A percentile compares a stretch with the other conserved stretches of the same genome.
Conservation (phyloP, 2,329 filamentous ascomycete genomes). For the Colletotrichum chrysophilum region DNA sequence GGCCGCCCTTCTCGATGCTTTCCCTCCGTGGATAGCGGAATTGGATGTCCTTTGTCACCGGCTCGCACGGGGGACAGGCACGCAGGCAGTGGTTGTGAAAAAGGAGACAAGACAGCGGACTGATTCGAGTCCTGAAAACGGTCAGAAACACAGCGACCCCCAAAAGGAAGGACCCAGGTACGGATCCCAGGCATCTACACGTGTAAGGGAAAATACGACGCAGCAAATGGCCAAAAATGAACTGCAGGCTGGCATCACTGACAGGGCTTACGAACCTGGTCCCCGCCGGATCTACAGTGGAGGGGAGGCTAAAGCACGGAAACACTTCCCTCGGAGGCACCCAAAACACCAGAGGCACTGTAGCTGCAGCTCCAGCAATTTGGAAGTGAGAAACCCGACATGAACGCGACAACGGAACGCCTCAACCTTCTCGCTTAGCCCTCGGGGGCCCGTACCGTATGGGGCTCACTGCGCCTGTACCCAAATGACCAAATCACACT, state of each 20-base stretch:
- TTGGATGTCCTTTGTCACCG: background rate
- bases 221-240: background rate
- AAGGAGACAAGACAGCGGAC: background rate
- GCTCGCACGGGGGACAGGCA: background rate
- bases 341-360: background rate
- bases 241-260: background rate
- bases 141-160: background rate
- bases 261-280: background rate
- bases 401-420: background rate
- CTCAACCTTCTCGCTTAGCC: background rate
- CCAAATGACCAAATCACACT: background rate
- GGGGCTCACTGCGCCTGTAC: background rate
- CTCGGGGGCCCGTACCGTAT: background rate
- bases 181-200: background rate
- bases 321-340: background rate
- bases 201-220: background rate
- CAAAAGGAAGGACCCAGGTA: background rate
- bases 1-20: background rate
- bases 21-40: background rate
- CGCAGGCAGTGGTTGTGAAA: background rate
- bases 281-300: constrained; percentile 12
- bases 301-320: constrained; percentile 14
- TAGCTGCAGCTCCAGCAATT: background rate
- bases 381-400: background rate
- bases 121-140: background rate